Conservation (phyloP, 1,139 yeast genomes). For the Scheffersomyces stambukii region DNA sequence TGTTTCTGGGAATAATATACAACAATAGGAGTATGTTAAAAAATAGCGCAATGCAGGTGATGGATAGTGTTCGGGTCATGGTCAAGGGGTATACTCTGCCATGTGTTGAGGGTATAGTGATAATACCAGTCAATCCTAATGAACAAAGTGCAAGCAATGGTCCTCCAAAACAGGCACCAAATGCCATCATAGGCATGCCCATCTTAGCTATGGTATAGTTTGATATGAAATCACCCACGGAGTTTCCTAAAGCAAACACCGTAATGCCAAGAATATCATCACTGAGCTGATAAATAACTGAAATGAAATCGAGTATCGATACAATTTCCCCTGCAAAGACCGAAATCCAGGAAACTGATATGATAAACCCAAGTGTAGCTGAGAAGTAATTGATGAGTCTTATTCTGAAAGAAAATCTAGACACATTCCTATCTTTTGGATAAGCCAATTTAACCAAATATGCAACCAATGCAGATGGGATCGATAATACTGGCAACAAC, state of each 20-base stretch:
- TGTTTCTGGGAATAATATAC: slow-evolving; percentile 54
- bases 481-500: slow-evolving; percentile 7
- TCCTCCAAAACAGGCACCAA: slow-evolving; percentile 94
- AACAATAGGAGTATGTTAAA: slow-evolving; percentile 50
- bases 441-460: slow-evolving; percentile 6
- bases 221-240: slow-evolving; percentile 84
- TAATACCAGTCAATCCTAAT: slow-evolving; percentile 56
- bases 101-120: slow-evolving; percentile 28
- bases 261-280: slow-evolving; percentile 84
- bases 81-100: slow-evolving; percentile 10
- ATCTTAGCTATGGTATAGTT: slow-evolving; percentile 77
- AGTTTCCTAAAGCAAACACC: slow-evolving; percentile 88
- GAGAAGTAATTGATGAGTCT: slow-evolving; percentile 25
- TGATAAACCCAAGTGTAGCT: slow-evolving; percentile 58
- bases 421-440: slow-evolving; percentile 2
- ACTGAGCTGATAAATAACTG: slow-evolving; percentile 57
- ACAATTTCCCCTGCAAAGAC: slow-evolving; percentile 76
- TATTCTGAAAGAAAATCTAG: slow-evolving; percentile 4
- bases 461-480: slow-evolving; percentile 11
- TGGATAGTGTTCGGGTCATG: slow-evolving; percentile 35
- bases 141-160: slow-evolving; percentile 57
- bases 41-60: slow-evolving; percentile 51
- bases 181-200: slow-evolving; percentile 91
- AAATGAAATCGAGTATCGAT: slow-evolving; percentile 58
- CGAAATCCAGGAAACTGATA: slow-evolving; percentile 72